Conservation (phyloP, 2,329 filamentous ascomycete genomes). For the Phoma sp. region DNA sequence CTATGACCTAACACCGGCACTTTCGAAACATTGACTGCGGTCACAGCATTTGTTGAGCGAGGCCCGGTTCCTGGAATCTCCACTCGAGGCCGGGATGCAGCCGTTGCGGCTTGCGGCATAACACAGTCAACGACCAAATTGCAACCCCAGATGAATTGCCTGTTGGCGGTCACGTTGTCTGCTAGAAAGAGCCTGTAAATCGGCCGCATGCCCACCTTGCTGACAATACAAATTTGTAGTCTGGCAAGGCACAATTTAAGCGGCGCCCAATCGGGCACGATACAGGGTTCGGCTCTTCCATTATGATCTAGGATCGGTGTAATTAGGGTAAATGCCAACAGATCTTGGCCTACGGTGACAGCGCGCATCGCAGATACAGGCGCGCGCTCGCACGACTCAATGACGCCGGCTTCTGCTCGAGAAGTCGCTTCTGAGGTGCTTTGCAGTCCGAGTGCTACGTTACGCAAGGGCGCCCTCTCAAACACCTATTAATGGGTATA, state of each 20-base stretch:
- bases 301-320: background rate
- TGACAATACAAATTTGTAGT: background rate
- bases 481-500: background rate
- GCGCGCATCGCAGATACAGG: background rate
- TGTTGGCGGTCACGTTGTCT: background rate
- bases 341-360: background rate
- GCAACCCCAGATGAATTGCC: background rate
- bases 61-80: conserved; percentile 8
- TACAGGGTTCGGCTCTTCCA: conserved; percentile 8
- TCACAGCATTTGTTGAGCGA: conserved; percentile 15
- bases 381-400: background rate
- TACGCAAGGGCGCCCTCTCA: conserved; percentile 13
- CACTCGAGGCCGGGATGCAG: conserved; percentile 1
- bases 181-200: background rate
- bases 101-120: background rate
- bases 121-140: background rate
- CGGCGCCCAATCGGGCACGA: conserved; percentile 12
- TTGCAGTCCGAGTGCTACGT: conserved; percentile 10
- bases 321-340: conserved; percentile 4
- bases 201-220: background rate
- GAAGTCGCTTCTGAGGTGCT: background rate
- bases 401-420: background rate
- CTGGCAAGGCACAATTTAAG: conserved; percentile 7
- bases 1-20: conserved; percentile 1
- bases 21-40: conserved; percentile 10